A percentile compares a stretch with the other conserved stretches of the same genome.
Evolutionary conservation across 2,329 filamentous ascomycete species (phyloP).

Genomic region (Aspergillus ustus): DNA sequence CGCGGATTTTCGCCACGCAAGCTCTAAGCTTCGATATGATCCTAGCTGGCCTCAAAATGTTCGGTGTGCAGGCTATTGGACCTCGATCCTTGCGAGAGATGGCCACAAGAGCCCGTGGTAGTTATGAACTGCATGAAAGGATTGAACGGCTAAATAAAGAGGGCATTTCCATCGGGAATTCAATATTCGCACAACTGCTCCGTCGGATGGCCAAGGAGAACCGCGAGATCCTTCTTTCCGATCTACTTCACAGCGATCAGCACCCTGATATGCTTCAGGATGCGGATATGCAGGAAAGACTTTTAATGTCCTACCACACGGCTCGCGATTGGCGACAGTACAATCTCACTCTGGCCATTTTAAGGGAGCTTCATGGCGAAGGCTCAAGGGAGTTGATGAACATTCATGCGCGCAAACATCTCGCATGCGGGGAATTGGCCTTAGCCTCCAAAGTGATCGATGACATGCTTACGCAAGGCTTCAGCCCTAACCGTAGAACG

Average conservation of each 20-base stretch:
- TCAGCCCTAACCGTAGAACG: conserved; percentile 50
- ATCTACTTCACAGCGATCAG: conserved; percentile 63
- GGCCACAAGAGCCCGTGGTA: conserved; percentile 65
- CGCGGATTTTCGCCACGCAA: conserved; percentile 79
- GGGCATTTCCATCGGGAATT: conserved; percentile 66
- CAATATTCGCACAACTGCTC: conserved; percentile 69
- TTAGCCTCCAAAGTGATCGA: conserved; percentile 44
- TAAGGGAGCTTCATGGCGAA: conserved; percentile 47
- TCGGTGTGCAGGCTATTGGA: conserved; percentile 74
- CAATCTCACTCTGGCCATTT: conserved; percentile 60
- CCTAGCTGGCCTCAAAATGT: conserved; percentile 69
- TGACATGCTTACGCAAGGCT: conserved; percentile 54
- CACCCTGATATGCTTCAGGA: conserved; percentile 69
- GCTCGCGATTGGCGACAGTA: conserved; percentile 56
- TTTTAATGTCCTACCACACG: conserved; percentile 59
- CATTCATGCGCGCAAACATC: conserved; percentile 46
- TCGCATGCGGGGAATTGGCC: conserved; percentile 38
- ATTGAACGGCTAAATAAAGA: conserved; percentile 65
- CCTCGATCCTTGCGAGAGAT: conserved; percentile 78
- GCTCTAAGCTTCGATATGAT: conserved; percentile 75
- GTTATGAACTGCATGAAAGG: conserved; percentile 61
- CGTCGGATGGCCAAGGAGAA: conserved; percentile 64
- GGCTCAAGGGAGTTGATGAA: conserved; percentile 36
- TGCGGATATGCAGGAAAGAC: conserved; percentile 54
- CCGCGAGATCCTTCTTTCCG: conserved; percentile 57